phyloP scores from a whole-genome alignment of 805 yeast genomes.

The Zygoascus tannicola region DNA sequence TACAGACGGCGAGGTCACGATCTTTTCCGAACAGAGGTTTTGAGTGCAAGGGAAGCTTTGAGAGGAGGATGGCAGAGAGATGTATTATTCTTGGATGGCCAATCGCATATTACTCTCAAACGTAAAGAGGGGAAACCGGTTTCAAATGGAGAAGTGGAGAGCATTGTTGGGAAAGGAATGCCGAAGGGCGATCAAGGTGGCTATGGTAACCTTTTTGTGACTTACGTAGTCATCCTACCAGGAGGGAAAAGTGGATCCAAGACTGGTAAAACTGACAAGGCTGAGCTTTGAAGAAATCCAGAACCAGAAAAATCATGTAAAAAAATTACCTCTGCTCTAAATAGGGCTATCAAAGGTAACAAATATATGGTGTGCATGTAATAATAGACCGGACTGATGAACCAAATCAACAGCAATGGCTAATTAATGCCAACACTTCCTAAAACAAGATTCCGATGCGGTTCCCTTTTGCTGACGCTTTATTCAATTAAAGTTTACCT shows the following conservation, averaged over 20 bases:
- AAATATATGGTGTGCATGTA: too few relatives aligned
- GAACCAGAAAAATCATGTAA: too few relatives aligned
- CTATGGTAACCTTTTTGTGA: slow-evolving; percentile 41
- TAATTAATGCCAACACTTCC: too few relatives aligned
- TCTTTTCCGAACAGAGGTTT: slow-evolving; percentile 71
- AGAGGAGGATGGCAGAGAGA: slow-evolving; percentile 73
- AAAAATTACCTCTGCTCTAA: too few relatives aligned
- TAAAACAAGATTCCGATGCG: too few relatives aligned
- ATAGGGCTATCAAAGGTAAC: too few relatives aligned
- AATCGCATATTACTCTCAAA: slow-evolving; percentile 38
- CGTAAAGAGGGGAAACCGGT: slow-evolving; percentile 48
- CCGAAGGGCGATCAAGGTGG: slow-evolving; percentile 47
- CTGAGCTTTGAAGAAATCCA: too few relatives aligned
- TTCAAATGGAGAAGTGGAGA: slow-evolving; percentile 61
- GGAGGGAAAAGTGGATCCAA: slow-evolving; percentile 11
- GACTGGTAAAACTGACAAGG: not conserved
- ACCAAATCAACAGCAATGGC: too few relatives aligned
- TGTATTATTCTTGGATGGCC: slow-evolving; percentile 57
- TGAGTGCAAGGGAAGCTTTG: slow-evolving; percentile 62
- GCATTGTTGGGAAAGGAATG: slow-evolving; percentile 74
- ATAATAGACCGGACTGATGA: too few relatives aligned
- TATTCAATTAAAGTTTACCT: too few relatives aligned
- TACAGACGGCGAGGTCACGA: slow-evolving; percentile 70
- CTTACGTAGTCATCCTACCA: slow-evolving; percentile 31
- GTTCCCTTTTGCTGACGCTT: too few relatives aligned